These are phyloP conservation scores for Benincasa hispida DNA, from an alignment of 306 rosid genomes.

Conservation along the genomic window DNA sequence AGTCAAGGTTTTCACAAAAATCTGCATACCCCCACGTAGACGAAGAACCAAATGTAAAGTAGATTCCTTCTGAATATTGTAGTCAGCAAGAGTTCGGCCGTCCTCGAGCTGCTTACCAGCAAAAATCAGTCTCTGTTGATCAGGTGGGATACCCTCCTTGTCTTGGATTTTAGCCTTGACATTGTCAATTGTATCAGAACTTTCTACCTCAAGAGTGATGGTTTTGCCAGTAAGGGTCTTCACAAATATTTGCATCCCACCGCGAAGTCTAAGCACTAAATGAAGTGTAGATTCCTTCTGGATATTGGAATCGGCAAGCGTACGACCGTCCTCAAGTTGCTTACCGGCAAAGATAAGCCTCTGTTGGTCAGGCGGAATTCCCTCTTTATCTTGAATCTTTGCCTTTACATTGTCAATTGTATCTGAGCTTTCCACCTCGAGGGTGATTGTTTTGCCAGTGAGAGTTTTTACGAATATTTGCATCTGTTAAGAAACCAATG, in stretches of 20 bases:
- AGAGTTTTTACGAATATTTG: conserved; percentile 2
- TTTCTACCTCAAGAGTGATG: not conserved
- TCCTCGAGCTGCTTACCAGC: conserved; percentile 4
- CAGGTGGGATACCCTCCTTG: not conserved
- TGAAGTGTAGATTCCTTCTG: conserved; percentile 3
- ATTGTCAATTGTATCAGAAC: conserved; percentile 2
- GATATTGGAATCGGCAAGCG: not conserved
- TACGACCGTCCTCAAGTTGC: conserved; percentile 1
- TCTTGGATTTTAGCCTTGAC: not conserved
- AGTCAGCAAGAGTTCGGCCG: not conserved
- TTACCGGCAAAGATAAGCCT: not conserved
- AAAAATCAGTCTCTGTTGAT: not conserved
- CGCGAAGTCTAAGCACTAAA: not conserved
- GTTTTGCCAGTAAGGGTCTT: not conserved
- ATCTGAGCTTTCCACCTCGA: not conserved
- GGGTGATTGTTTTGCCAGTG: conserved; percentile 3
- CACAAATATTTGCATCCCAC: conserved; percentile 6
- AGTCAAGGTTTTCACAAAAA: not conserved
- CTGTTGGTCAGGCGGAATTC: not conserved
- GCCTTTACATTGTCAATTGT: not conserved
- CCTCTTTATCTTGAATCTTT: not conserved
- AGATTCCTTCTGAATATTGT: conserved; percentile 1
- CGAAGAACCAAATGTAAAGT: conserved; percentile 1
- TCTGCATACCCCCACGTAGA: not conserved
- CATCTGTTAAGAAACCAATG: not conserved